A percentile compares a stretch with the other conserved stretches of the same genome.
phyloP scores from a whole-genome alignment of 108 stramenopile species.

The Nitzschia inconspicua region DNA sequence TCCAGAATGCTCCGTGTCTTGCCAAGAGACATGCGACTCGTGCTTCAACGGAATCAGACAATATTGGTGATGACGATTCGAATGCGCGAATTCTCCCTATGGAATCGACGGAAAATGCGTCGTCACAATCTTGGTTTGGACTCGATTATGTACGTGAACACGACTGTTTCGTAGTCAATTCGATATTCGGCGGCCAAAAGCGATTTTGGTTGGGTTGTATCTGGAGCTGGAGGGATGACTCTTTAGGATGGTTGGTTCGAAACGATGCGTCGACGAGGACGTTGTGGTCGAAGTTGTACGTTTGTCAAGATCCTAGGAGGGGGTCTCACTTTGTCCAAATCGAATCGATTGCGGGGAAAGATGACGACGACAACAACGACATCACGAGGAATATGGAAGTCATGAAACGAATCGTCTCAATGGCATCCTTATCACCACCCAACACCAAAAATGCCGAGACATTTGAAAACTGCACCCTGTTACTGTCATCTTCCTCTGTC shows the following conservation, averaged over 20 bases:
- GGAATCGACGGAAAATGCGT: neutral
- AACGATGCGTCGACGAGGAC: neutral
- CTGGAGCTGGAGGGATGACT: conserved; percentile 31
- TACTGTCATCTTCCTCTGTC: conserved; percentile 14
- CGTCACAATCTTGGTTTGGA: conserved; percentile 13
- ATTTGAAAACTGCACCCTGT: conserved; percentile 16
- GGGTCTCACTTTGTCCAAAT: conserved; percentile 9
- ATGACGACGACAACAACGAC: neutral
- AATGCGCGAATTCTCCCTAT: neutral
- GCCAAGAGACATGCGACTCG: neutral
- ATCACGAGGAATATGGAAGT: neutral
- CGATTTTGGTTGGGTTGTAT: conserved; percentile 22
- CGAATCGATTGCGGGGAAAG: conserved; percentile 6
- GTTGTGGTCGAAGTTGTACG: conserved; percentile 20
- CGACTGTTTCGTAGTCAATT: conserved; percentile 33
- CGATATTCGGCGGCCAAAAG: neutral
- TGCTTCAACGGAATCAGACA: neutral
- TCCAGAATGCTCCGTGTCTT: conserved; percentile 13
- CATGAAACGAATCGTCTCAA: conserved; percentile 7
- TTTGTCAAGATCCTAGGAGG: conserved; percentile 8
- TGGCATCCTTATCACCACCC: conserved; percentile 17
- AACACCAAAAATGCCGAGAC: neutral
- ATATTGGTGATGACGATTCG: conserved; percentile 1
- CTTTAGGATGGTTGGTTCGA: conserved; percentile 25
- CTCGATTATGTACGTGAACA: too few relatives aligned